phyloP scores from a whole-genome alignment of 768 basidiomycete genomes.

The Boletus reticuloceps region DNA sequence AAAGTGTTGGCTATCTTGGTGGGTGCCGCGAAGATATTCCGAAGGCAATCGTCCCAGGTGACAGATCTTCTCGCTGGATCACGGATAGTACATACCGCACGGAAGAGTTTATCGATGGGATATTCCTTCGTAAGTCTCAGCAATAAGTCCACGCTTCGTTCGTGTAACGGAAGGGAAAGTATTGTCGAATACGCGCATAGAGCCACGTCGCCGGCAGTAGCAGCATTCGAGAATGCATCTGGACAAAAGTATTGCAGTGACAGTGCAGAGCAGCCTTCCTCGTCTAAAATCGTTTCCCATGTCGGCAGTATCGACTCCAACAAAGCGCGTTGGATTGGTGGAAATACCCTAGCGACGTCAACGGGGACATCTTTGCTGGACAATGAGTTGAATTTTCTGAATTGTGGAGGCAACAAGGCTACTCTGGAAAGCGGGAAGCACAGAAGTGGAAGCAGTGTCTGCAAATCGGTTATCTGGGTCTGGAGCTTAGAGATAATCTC shows the following conservation, averaged over 20 bases:
- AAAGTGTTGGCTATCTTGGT: constrained; percentile 76
- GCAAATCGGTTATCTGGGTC: constrained; percentile 45
- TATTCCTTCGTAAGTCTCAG: constrained; percentile 57
- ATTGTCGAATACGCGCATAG: constrained; percentile 65
- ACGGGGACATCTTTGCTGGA: constrained; percentile 25
- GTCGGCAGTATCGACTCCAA: constrained; percentile 64
- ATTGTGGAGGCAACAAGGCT: constrained; percentile 59
- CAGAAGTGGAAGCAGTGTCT: constrained; percentile 54
- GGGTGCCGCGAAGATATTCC: constrained; percentile 63
- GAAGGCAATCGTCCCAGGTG: constrained; percentile 77
- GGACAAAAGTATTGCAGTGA: constrained; percentile 76
- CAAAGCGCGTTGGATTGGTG: constrained; percentile 62
- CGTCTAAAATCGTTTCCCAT: constrained; percentile 60
- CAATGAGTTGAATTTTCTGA: constrained; percentile 40
- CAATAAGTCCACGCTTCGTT: constrained; percentile 52
- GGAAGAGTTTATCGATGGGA: constrained; percentile 65
- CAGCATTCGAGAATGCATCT: constrained; percentile 52
- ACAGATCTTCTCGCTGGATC: constrained; percentile 30
- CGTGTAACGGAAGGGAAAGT: constrained; percentile 45
- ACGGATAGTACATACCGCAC: constrained; percentile 41
- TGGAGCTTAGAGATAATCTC: constrained; percentile 46
- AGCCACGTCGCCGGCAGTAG: constrained; percentile 50
- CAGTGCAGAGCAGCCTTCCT: constrained; percentile 44
- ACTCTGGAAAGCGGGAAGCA: constrained; percentile 55
- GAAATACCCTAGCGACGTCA: constrained; percentile 35